Evolutionary conservation across 2,329 filamentous ascomycete species (phyloP).

Genomic region (Pseudopyricularia javanii): DNA sequence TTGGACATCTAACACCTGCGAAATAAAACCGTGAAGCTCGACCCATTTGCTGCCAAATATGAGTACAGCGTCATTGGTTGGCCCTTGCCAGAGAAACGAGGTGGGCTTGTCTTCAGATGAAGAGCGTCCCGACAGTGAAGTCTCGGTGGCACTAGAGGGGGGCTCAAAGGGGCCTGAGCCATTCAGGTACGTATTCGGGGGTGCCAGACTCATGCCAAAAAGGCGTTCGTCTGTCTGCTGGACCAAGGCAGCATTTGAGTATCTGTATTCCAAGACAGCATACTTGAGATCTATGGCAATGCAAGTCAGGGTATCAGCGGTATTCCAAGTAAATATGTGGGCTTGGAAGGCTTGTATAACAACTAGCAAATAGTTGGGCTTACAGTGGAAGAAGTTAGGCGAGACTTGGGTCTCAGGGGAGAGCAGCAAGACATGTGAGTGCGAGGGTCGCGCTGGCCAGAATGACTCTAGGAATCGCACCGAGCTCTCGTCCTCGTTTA

Average conservation of each 20-base stretch:
- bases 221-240: constrained; percentile 40
- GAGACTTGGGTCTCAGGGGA: constrained; percentile 73
- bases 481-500: constrained; percentile 59
- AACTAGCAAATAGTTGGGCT: constrained; percentile 9
- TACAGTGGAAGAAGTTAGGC: constrained; percentile 70
- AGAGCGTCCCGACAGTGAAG: constrained; percentile 5
- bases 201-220: constrained; percentile 68
- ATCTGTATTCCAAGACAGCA: constrained; percentile 61
- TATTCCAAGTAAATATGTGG: background rate
- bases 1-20: constrained; percentile 41
- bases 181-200: constrained; percentile 53
- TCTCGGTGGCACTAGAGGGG: constrained; percentile 13
- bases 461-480: constrained; percentile 75
- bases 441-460: constrained; percentile 54
- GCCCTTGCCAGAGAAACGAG: constrained; percentile 75
- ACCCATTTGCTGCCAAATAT: constrained; percentile 80
- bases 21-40: constrained; percentile 71
- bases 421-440: constrained; percentile 72
- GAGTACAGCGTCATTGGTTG: constrained; percentile 69
- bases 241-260: constrained; percentile 40
- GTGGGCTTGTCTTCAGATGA: constrained; percentile 21
- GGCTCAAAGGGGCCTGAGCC: constrained; percentile 41
- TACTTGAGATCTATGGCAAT: constrained; percentile 55
- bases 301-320: background rate
- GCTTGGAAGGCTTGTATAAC: background rate